These are phyloP conservation scores for Taphrina wiesneri DNA, from an alignment of 1,139 yeast genomes.

Conservation along the genomic window DNA sequence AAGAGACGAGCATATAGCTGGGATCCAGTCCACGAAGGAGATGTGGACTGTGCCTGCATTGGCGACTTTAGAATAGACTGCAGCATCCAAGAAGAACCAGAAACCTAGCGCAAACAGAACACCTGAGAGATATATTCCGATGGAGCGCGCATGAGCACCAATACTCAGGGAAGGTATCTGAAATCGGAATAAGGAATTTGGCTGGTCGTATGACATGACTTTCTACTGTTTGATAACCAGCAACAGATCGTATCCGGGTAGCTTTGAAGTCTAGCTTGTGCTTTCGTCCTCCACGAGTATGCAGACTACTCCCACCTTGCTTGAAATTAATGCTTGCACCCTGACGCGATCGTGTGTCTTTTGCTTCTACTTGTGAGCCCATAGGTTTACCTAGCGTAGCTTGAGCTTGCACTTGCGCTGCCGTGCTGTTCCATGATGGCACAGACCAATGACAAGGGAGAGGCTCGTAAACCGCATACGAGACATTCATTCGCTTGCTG, in stretches of 20 bases:
- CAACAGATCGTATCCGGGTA: too few relatives aligned
- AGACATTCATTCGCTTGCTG: too few relatives aligned
- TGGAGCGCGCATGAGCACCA: slow-evolving; percentile 28
- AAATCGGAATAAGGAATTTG: slow-evolving; percentile 24
- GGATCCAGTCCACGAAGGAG: slow-evolving; percentile 92
- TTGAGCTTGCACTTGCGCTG: too few relatives aligned
- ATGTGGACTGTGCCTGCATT: slow-evolving; percentile 87
- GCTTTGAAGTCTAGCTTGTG: too few relatives aligned
- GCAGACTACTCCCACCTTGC: background rate
- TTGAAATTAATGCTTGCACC: background rate
- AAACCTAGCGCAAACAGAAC: slow-evolving; percentile 74
- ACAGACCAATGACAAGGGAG: too few relatives aligned
- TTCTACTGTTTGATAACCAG: too few relatives aligned
- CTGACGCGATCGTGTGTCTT: background rate
- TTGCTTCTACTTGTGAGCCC: too few relatives aligned
- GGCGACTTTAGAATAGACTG: slow-evolving; percentile 77
- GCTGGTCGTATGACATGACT: slow-evolving; percentile 5
- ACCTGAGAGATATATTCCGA: slow-evolving; percentile 27
- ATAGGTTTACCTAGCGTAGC: too few relatives aligned
- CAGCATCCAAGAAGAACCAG: slow-evolving; percentile 87
- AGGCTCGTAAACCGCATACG: too few relatives aligned
- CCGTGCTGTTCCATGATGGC: too few relatives aligned
- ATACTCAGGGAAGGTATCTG: slow-evolving; percentile 20
- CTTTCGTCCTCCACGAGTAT: too few relatives aligned
- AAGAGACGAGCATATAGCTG: slow-evolving; percentile 78